Evolutionary conservation across 306 rosid genomes (phyloP), one percentile per base, ranked within the genome.

Genomic region (Citrullus mucosospermus): DNA sequence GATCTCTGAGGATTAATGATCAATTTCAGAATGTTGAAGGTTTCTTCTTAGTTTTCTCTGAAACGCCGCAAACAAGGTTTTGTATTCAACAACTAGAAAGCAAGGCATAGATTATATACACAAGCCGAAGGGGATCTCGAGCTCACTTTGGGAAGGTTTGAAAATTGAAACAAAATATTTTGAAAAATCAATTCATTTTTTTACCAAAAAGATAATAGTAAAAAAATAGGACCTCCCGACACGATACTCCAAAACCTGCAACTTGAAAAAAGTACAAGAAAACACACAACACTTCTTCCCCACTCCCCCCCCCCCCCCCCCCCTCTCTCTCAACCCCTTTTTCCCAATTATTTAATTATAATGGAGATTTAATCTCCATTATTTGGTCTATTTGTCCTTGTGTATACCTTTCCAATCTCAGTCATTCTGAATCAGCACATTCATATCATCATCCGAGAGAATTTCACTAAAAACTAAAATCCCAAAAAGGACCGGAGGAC

Each of bases 191-290:
- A 17, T 38, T 66, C 15, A 9, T 36, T 66, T 66, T 36, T 65
- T 66, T 38, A 36, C 73, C 73, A 66, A 66, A 66, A 66, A 32
- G n/a, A 32, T 74, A 61, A 51, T 56, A 15, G 17, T 57, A 39
- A 78, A 65, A 78, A 82, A 76, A 83, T 85, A 65, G 78, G 84
- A 85, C 69, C 80, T 76, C 85, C 90, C 93, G 92, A 91, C 97
- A 91, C 93, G 77, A 91, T 85, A 88, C 93, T 91, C 96, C 96
- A 90, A 92, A 90, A 88, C 91, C 96, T 88, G 96, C 87, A 90
- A 88, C 79, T 85, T 78, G 77, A 78, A 87, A 83, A 86, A 83
- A 84, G 92, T 79, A 81, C 78, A 82, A 44, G 82, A 70, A 71
- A 80, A 46, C 68, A 15, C 25, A 65, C 78, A 48, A 72, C 77